Conservation (phyloP, 169 alveolate species). For the Babesia bovis region DNA sequence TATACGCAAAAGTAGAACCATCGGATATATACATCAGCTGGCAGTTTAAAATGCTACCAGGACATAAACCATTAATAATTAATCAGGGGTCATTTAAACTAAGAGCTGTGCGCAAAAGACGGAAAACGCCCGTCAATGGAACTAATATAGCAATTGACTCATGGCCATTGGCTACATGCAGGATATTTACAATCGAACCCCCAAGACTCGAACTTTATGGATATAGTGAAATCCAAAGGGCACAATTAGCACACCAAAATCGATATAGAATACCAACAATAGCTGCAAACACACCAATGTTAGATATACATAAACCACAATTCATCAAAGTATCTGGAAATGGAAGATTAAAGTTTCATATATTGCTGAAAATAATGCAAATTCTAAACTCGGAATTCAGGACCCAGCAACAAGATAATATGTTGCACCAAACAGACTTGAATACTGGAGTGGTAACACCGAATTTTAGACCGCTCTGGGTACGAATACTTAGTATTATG, state of each 20-base stretch:
- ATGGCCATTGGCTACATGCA: background rate
- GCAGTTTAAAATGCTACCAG: constrained; percentile 23
- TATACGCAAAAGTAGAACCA: constrained; percentile 3
- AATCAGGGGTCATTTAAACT: constrained; percentile 2
- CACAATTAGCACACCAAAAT: background rate
- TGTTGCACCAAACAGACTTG: background rate
- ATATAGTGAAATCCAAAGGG: background rate
- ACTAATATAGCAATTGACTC: background rate
- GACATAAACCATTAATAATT: constrained; percentile 29
- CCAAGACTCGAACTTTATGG: background rate
- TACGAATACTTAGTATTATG: constrained; percentile 10
- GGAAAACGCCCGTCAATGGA: background rate
- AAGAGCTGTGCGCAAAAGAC: background rate
- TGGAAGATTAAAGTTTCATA: background rate
- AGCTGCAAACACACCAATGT: background rate
- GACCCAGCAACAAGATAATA: background rate
- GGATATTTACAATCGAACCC: background rate
- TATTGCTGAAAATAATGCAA: constrained; percentile 12
- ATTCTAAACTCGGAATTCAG: background rate
- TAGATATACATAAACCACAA: constrained; percentile 3
- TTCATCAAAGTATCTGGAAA: constrained; percentile 11
- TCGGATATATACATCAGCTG: background rate
- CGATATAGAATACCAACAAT: background rate
- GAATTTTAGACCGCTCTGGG: constrained; percentile 4
- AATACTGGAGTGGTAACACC: background rate